Conservation (phyloP, 2,329 filamentous ascomycete species). For the Penicillium sp. region DNA sequence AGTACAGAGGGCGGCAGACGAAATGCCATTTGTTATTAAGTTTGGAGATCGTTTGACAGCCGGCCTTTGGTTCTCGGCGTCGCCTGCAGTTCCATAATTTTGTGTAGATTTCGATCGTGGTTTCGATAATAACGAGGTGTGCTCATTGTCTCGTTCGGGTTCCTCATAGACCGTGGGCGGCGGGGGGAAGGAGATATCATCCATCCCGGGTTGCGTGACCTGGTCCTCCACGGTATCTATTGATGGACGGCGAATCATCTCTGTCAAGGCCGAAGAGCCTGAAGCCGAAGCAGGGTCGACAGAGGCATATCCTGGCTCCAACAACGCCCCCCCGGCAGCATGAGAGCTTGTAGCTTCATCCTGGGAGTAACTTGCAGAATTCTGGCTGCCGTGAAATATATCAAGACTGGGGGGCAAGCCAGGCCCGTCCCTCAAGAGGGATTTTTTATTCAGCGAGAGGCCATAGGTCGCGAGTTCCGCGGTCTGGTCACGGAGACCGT, state of each 20-base stretch:
- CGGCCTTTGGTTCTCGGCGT: constrained; percentile 31
- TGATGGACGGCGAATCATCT: constrained; percentile 48
- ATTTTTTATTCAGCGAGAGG: constrained; percentile 51
- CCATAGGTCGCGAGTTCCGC: constrained; percentile 82
- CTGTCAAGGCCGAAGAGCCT: constrained; percentile 49
- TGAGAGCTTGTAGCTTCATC: constrained; percentile 19
- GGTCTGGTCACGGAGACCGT: constrained; percentile 79
- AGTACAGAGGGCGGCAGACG: constrained; percentile 21
- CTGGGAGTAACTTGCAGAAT: constrained; percentile 3
- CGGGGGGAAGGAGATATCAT: constrained; percentile 17
- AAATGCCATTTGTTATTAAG: constrained; percentile 16
- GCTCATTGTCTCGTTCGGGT: constrained; percentile 34
- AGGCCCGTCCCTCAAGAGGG: constrained; percentile 24
- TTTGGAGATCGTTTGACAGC: constrained; percentile 10
- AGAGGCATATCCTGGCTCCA: constrained; percentile 16
- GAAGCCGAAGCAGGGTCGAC: constrained; percentile 30
- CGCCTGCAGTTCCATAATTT: constrained; percentile 31
- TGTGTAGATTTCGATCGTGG: constrained; percentile 26
- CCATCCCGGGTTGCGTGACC: constrained; percentile 12
- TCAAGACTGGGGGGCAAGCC: constrained; percentile 31
- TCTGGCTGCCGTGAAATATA: constrained; percentile 25
- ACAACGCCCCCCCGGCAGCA: constrained; percentile 5
- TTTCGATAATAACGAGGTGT: constrained; percentile 36
- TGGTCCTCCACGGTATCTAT: constrained; percentile 24
- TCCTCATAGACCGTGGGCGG: constrained; percentile 19